phyloP scores from a whole-genome alignment of 1,139 yeast species.

The Entelexis sorbosivorans region DNA sequence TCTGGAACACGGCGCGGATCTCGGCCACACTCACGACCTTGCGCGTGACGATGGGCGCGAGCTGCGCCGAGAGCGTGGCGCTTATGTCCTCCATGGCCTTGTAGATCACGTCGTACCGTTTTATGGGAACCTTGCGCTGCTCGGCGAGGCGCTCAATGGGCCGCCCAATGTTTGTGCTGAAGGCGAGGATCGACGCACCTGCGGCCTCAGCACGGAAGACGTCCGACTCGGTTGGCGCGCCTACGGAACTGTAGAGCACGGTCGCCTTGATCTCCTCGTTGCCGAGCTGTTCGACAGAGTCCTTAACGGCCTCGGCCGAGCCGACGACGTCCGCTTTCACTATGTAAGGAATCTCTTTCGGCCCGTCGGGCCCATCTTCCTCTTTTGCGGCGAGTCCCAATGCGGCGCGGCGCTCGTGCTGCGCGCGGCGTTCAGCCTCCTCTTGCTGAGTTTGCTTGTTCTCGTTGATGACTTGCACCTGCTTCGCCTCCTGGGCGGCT shows the following conservation, averaged over 20 bases:
- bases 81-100: constrained; percentile 79
- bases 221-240: constrained; percentile 75
- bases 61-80: constrained; percentile 45
- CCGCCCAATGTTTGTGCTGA: constrained; percentile 62
- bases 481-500: constrained; percentile 51
- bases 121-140: constrained; percentile 46
- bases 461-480: constrained; percentile 60
- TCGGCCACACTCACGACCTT: constrained; percentile 60
- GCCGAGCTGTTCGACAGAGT: constrained; percentile 69
- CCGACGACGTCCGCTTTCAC: constrained; percentile 84
- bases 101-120: constrained; percentile 70
- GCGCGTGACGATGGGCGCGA: constrained; percentile 59
- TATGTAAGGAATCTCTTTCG: constrained; percentile 46
- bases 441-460: constrained; percentile 37
- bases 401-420: constrained; percentile 27
- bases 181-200: constrained; percentile 62
- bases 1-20: constrained; percentile 60
- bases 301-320: constrained; percentile 54
- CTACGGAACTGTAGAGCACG: constrained; percentile 67
- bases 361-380: constrained; percentile 24
- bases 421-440: constrained; percentile 32
- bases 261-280: constrained; percentile 68
- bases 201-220: constrained; percentile 70
- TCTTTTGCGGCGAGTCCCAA: constrained; percentile 26
- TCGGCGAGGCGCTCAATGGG: constrained; percentile 54